Conservation (phyloP, 202 grass and related monocot species). For the Brachypodium distachyon region DNA sequence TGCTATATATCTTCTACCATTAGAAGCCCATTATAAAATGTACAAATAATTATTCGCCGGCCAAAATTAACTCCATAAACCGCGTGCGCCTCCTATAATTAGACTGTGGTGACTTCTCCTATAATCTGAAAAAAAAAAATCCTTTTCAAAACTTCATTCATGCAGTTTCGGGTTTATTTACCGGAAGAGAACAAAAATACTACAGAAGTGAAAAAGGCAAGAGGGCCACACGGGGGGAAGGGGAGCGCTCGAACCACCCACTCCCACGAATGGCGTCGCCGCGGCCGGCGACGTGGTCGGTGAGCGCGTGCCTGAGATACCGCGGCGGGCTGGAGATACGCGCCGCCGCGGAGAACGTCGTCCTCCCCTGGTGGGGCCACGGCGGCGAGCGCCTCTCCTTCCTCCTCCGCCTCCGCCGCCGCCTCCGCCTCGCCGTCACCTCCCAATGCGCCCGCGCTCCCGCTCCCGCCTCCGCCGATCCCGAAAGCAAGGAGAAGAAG, state of each 20-base stretch:
- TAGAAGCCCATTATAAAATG: too few relatives aligned
- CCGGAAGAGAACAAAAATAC: too few relatives aligned
- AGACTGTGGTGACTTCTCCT: too few relatives aligned
- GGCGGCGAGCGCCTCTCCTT: constrained; percentile 56
- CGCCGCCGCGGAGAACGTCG: constrained; percentile 42
- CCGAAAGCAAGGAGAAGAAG: too few relatives aligned
- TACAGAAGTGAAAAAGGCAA: background rate
- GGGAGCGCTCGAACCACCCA: background rate
- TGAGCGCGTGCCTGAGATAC: constrained; percentile 46
- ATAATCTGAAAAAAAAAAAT: too few relatives aligned
- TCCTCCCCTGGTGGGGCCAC: constrained; percentile 48
- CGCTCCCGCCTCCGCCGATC: background rate
- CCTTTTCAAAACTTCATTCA: too few relatives aligned
- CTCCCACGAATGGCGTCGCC: background rate
- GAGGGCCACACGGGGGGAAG: background rate
- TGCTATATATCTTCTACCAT: too few relatives aligned
- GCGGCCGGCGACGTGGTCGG: constrained; percentile 41
- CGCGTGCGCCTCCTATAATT: too few relatives aligned
- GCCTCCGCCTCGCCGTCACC: constrained; percentile 32
- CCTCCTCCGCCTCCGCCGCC: constrained; percentile 53
- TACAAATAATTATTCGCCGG: too few relatives aligned
- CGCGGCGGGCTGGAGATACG: constrained; percentile 47
- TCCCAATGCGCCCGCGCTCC: constrained; percentile 11
- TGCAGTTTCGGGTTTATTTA: too few relatives aligned
- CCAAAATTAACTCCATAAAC: too few relatives aligned